Conservation (phyloP, 768 basidiomycete genomes). For the Boletales sp. region DNA sequence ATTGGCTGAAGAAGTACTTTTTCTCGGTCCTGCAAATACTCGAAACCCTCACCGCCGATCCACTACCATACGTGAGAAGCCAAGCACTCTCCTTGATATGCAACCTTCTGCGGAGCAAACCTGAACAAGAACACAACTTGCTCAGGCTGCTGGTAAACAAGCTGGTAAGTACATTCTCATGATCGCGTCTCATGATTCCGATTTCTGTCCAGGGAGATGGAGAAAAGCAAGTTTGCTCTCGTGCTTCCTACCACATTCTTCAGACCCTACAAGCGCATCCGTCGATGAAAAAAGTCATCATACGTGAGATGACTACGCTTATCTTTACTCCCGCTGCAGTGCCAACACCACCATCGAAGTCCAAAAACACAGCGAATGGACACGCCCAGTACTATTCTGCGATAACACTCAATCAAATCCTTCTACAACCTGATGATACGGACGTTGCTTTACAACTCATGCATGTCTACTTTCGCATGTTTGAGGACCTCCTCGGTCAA, state of each 20-base stretch:
- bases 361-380: conserved; percentile 42
- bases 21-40: conserved; percentile 87
- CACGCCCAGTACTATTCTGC: conserved; percentile 90
- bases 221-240: conserved; percentile 82
- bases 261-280: conserved; percentile 90
- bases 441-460: conserved; percentile 77
- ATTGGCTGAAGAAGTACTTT: conserved; percentile 97
- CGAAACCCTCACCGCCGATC: conserved; percentile 82
- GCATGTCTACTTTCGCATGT: conserved; percentile 92
- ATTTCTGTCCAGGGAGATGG: conserved; percentile 67
- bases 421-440: conserved; percentile 62
- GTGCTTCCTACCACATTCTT: conserved; percentile 85
- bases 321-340: conserved; percentile 42
- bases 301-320: conserved; percentile 80
- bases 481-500: conserved; percentile 81
- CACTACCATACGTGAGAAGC: conserved; percentile 82
- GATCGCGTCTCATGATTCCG: background rate
- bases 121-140: conserved; percentile 97
- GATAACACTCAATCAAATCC: conserved; percentile 93
- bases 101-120: conserved; percentile 81
- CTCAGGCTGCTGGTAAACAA: conserved; percentile 92
- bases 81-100: conserved; percentile 77
- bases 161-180: conserved; percentile 49
- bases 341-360: conserved; percentile 10
- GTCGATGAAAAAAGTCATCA: conserved; percentile 85